Percentiles rank a stretch among this genome's conserved stretches.
phyloP scores from a whole-genome alignment of 768 basidiomycete species.

The Trametes cinnabarina region DNA sequence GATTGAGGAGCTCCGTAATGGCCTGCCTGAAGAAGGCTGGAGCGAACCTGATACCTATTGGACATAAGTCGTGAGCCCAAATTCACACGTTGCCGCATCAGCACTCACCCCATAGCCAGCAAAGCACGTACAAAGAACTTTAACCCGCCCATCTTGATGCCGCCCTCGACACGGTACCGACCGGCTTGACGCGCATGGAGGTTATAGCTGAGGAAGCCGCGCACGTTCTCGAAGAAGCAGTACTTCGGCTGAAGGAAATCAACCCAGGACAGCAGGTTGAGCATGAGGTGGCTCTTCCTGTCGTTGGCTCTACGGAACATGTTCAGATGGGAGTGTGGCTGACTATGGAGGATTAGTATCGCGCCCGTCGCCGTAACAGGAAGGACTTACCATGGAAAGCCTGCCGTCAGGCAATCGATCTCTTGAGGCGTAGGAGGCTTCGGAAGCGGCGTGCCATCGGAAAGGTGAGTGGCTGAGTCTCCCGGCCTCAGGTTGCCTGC shows the following conservation, averaged over 20 bases:
- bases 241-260: conserved; percentile 42
- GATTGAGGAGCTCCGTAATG: conserved; percentile 49
- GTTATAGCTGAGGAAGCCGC: conserved; percentile 42
- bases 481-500: conserved; percentile 32
- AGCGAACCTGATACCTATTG: conserved; percentile 44
- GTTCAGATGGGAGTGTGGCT: conserved; percentile 71
- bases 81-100: background rate
- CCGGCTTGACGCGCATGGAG: conserved; percentile 38
- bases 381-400: conserved; percentile 68
- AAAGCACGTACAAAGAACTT: conserved; percentile 64
- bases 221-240: conserved; percentile 50
- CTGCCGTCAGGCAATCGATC: conserved; percentile 62
- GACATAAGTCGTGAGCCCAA: background rate
- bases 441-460: conserved; percentile 36
- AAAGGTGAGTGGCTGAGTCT: conserved; percentile 40
- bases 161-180: conserved; percentile 52
- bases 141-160: conserved; percentile 70
- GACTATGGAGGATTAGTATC: conserved; percentile 40
- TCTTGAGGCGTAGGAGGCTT: conserved; percentile 48
- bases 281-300: conserved; percentile 62
- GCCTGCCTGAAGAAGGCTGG: conserved; percentile 43
- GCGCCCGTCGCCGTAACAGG: background rate
- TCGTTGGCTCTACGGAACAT: conserved; percentile 70
- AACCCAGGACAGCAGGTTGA: conserved; percentile 51
- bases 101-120: conserved; percentile 59